phyloP scores from a whole-genome alignment of 2,329 filamentous ascomycete genomes.

The Plectosphaerella sp. region DNA sequence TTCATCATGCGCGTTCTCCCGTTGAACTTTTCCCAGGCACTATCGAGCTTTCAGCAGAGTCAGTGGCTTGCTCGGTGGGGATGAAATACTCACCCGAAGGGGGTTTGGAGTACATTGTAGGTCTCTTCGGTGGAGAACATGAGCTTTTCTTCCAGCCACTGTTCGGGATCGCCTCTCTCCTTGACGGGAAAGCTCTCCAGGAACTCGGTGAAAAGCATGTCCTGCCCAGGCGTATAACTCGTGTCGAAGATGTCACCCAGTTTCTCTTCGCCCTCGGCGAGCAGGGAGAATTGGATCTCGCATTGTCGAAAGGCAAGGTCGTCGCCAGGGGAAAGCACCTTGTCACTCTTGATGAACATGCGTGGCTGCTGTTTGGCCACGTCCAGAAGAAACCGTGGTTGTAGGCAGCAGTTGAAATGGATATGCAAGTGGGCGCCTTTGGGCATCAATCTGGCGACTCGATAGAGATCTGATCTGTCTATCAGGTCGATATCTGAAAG shows the following conservation, averaged over 20 bases:
- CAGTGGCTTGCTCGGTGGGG: neutral
- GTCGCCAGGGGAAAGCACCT: constrained; percentile 28
- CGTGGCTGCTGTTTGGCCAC: constrained; percentile 50
- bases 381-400: constrained; percentile 53
- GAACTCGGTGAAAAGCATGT: constrained; percentile 40
- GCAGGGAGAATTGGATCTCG: constrained; percentile 56
- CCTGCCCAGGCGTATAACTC: constrained; percentile 37
- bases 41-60: constrained; percentile 16
- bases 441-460: constrained; percentile 55
- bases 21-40: constrained; percentile 61
- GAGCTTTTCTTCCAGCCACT: constrained; percentile 60
- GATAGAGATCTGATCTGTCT: constrained; percentile 50
- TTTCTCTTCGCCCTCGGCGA: constrained; percentile 30
- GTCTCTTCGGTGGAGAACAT: constrained; percentile 58
- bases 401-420: constrained; percentile 73
- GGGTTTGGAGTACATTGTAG: constrained; percentile 44
- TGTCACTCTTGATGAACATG: constrained; percentile 66
- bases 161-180: constrained; percentile 24
- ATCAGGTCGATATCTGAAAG: constrained; percentile 51
- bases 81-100: constrained; percentile 41
- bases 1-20: constrained; percentile 68
- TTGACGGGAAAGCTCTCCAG: constrained; percentile 26
- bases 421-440: constrained; percentile 72
- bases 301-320: constrained; percentile 36
- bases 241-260: constrained; percentile 44